Evolutionary conservation across 2,329 filamentous ascomycete species (phyloP).

Genomic region (Periconia sp.): DNA sequence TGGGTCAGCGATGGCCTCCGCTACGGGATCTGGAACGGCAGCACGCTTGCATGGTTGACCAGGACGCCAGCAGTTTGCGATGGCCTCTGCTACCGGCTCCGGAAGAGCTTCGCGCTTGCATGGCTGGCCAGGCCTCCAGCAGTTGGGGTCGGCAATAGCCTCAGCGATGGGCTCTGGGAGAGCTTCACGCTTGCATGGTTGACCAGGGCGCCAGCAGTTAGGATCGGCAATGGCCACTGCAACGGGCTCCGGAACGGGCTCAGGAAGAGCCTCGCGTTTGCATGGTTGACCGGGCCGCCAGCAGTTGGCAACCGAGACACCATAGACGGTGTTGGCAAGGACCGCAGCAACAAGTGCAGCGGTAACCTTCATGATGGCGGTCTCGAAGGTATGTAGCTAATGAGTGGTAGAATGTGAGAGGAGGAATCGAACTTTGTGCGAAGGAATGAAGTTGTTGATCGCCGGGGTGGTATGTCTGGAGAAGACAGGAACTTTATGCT

Average conservation of each 20-base stretch:
- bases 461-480: constrained; percentile 7
- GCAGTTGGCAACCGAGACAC: constrained; percentile 48
- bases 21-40: constrained; percentile 36
- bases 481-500: constrained; percentile 18
- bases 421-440: constrained; percentile 6
- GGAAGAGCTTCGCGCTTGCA: constrained; percentile 41
- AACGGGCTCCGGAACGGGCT: constrained; percentile 28
- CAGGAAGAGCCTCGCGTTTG: constrained; percentile 41
- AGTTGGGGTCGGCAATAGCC: constrained; percentile 13
- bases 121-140: constrained; percentile 28
- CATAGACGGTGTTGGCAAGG: constrained; percentile 49
- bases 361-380: constrained; percentile 57
- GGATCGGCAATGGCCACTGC: too few relatives aligned
- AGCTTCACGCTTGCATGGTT: constrained; percentile 31
- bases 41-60: constrained; percentile 32
- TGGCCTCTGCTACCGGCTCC: constrained; percentile 25
- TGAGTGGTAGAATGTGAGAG: constrained; percentile 22
- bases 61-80: constrained; percentile 15
- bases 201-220: constrained; percentile 20
- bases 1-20: constrained; percentile 19
- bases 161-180: constrained; percentile 35
- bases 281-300: constrained; percentile 30
- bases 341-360: constrained; percentile 49
- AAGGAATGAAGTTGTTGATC: constrained; percentile 18
- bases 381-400: constrained; percentile 13